Base-by-base conservation (phyloP, 305 asterid species). In the Solanum hybrid region DNA sequence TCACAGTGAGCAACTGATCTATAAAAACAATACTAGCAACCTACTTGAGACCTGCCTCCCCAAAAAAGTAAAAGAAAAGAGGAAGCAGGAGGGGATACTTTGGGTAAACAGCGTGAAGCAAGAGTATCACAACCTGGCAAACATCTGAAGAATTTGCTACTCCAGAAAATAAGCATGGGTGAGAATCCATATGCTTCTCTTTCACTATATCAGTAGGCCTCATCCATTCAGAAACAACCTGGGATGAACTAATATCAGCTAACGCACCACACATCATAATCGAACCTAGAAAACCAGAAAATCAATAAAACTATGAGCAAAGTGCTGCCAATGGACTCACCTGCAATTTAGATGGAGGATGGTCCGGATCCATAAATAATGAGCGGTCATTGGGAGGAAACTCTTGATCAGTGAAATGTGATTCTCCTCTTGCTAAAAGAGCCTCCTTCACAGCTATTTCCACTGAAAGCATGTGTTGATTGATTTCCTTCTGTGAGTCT, bases 371-470 rank as follows among this genome's bases (percentile, higher is more conserved):
- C 29, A 98, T 90, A 94, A 96, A 98, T 90, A 98, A 93, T 6
- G 99, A 97, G 28, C 99, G 98, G 89, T 95, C 98, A 90, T 91
- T 94, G 22, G 99, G 99, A 71, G 99, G 99, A 88, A 98, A 98
- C 94, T 98, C 99, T 92, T 97, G 99, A 93, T 98, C 99, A 22
- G 99, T 98, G 89, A 98, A 98, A 77, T 95, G 95, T 20, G 93
- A 90, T 91, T 98, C 99, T 89, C 98, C 99, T 92, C 98, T 95
- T 46, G 98, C 98, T 94, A 95, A 93, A 26, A 98, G 96, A 90
- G 99, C 98, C 92, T 98, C 99, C 92, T 95, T 98, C 88, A 98
- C 99, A 90, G 99, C 99, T 92, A 95, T 91, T 92, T 98, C 99
- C 40, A 98, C 98, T 1, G 99, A 98, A 33, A 96, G 98, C 99